Percentiles rank a stretch among this genome's conserved stretches.
Conservation (phyloP, 768 basidiomycete genomes). For the Arthromyces matolae region DNA sequence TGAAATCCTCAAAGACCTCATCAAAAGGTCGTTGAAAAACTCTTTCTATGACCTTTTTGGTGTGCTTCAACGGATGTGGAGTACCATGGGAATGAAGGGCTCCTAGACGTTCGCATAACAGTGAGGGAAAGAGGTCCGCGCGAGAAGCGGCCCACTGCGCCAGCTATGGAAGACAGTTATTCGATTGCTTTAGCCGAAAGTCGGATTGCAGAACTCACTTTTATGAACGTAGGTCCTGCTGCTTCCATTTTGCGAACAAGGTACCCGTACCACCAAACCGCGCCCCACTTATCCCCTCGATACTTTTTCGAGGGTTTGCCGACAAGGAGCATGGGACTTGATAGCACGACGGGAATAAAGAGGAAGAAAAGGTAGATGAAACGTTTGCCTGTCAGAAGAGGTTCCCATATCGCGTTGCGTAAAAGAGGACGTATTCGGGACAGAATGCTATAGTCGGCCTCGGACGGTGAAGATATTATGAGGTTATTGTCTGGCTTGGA, state of each 20-base stretch:
- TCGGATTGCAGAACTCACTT: constrained; percentile 48
- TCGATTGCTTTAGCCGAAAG: not conserved
- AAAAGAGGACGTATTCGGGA: constrained; percentile 45
- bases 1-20: constrained; percentile 89
- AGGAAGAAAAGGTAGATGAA: constrained; percentile 81
- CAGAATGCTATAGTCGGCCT: constrained; percentile 47
- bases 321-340: constrained; percentile 79
- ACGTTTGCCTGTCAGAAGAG: constrained; percentile 74
- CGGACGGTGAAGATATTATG: constrained; percentile 66
- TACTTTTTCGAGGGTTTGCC: constrained; percentile 51
- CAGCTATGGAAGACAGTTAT: constrained; percentile 47
- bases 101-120: constrained; percentile 81
- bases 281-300: constrained; percentile 84
- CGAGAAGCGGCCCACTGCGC: constrained; percentile 98
- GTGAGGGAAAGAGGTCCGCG: constrained; percentile 85
- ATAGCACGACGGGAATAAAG: constrained; percentile 84
- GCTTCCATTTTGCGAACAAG: constrained; percentile 87
- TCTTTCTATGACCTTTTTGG: constrained; percentile 72
- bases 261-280: constrained; percentile 96
- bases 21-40: constrained; percentile 83
- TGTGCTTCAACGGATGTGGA: constrained; percentile 78
- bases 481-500: constrained; percentile 18
- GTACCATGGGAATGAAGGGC: constrained; percentile 85
- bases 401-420: constrained; percentile 70
- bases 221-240: constrained; percentile 96